Conservation (phyloP, 768 basidiomycete species). For the Lentinus brumalis region DNA sequence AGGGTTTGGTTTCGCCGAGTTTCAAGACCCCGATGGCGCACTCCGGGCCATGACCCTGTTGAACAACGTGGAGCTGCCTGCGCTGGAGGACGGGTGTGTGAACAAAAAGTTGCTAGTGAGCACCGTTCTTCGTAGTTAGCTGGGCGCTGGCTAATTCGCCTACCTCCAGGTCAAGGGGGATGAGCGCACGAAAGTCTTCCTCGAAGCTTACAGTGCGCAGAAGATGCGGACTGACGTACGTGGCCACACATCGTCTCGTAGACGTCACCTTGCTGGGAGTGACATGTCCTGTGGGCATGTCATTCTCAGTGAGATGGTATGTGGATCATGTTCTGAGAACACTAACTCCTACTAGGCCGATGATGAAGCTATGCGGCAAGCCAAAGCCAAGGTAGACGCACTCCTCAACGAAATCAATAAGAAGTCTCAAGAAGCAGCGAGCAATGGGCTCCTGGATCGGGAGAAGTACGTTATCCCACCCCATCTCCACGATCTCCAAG, state of each 20-base stretch:
- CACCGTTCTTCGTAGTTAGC: constrained; percentile 23
- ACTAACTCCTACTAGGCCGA: constrained; percentile 53
- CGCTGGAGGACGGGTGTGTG: constrained; percentile 58
- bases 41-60: constrained; percentile 70
- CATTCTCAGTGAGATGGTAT: background rate
- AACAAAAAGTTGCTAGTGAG: constrained; percentile 73
- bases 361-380: constrained; percentile 61
- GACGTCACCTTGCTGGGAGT: background rate
- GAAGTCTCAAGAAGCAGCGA: constrained; percentile 72
- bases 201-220: constrained; percentile 83
- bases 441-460: constrained; percentile 73
- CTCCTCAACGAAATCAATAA: constrained; percentile 74
- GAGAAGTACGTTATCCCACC: constrained; percentile 91
- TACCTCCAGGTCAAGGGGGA: constrained; percentile 83
- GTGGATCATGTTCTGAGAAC: background rate
- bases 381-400: constrained; percentile 64
- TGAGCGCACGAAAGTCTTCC: constrained; percentile 86
- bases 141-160: constrained; percentile 32
- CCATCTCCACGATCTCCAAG: constrained; percentile 95
- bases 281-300: background rate
- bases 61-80: constrained; percentile 64
- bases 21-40: constrained; percentile 90
- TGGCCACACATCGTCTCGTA: constrained; percentile 13
- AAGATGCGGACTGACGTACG: constrained; percentile 83
- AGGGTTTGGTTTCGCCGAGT: constrained; percentile 97